Evolutionary conservation across 352 stramenopile genomes (phyloP).

Genomic region (Pythium insidiosum): DNA sequence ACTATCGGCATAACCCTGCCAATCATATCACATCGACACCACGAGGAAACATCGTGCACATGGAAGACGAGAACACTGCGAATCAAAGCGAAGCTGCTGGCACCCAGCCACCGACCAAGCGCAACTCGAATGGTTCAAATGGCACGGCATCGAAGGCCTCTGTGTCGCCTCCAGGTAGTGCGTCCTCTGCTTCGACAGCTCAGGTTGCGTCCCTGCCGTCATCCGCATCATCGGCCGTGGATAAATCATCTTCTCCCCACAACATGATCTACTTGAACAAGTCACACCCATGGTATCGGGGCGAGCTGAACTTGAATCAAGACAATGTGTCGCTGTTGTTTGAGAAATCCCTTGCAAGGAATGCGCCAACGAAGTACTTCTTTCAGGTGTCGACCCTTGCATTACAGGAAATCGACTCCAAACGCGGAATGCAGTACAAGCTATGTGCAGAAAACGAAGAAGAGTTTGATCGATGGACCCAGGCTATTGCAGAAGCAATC

Average conservation of each 20-base stretch:
- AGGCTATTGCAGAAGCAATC: slow-evolving; percentile 63
- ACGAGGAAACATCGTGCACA: slow-evolving; percentile 67
- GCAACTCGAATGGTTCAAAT: too few species aligned
- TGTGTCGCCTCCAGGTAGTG: slow-evolving; percentile 6
- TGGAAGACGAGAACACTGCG: slow-evolving; percentile 24
- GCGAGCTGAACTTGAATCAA: slow-evolving; percentile 65
- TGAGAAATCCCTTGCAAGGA: slow-evolving; percentile 69
- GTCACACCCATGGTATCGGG: slow-evolving; percentile 70
- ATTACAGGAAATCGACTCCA: slow-evolving; percentile 71
- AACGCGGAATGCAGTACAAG: slow-evolving; percentile 81
- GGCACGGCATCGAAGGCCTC: not conserved
- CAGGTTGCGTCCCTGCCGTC: too few species aligned
- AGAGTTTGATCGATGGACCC: slow-evolving; percentile 77
- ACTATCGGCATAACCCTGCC: slow-evolving; percentile 75
- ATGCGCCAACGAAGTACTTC: slow-evolving; percentile 73
- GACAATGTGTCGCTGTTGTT: slow-evolving; percentile 74
- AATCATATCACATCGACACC: slow-evolving; percentile 53
- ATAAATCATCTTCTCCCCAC: slow-evolving; percentile 27
- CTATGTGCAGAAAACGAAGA: slow-evolving; percentile 65
- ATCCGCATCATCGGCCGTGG: not conserved
- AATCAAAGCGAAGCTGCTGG: too few species aligned
- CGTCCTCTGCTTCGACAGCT: slow-evolving; percentile 3
- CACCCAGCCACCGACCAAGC: too few species aligned
- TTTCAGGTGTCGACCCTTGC: slow-evolving; percentile 78
- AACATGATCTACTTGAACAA: slow-evolving; percentile 70